Percentiles rank a stretch among this genome's conserved stretches.
Evolutionary conservation across 2,329 filamentous ascomycete species (phyloP).

Genomic region (Penicillium sp.): DNA sequence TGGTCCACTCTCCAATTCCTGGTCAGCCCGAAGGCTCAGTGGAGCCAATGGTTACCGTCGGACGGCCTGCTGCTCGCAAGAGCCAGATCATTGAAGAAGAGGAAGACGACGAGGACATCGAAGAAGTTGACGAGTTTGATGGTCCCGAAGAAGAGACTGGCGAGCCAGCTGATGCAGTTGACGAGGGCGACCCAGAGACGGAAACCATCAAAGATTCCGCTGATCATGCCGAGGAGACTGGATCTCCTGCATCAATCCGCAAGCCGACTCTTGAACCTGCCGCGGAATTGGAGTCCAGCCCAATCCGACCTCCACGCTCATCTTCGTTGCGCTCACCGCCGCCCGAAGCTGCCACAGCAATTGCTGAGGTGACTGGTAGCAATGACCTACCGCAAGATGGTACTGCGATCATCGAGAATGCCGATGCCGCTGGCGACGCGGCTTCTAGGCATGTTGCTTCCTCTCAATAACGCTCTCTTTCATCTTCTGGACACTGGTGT

Average conservation of each 20-base stretch:
- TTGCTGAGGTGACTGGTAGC: conserved; percentile 3
- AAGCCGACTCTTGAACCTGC: conserved; percentile 34
- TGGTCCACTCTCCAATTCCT: conserved; percentile 36
- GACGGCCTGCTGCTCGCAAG: conserved; percentile 35
- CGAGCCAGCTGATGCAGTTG: conserved; percentile 22
- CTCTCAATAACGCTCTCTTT: conserved; percentile 10
- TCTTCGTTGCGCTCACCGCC: conserved; percentile 34
- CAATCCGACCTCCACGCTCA: conserved; percentile 38
- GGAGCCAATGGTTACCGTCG: conserved; percentile 14
- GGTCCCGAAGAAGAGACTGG: conserved; percentile 30
- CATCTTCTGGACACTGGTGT: conserved; percentile 4
- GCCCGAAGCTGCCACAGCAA: conserved; percentile 11
- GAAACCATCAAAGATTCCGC: conserved; percentile 6
- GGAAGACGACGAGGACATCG: conserved; percentile 43
- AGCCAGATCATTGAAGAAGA: conserved; percentile 48
- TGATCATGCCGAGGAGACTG: conserved; percentile 6
- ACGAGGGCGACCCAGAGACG: conserved; percentile 9
- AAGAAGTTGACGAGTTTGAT: conserved; percentile 44
- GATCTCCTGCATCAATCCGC: conserved; percentile 17
- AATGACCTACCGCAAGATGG: conserved; percentile 7
- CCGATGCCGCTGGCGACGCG: conserved; percentile 7
- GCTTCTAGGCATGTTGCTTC: conserved; percentile 16
- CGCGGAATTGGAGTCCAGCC: conserved; percentile 32
- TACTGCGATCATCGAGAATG: not conserved
- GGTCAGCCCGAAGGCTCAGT: conserved; percentile 25